Conservation (phyloP, 2,329 filamentous ascomycete genomes). For the Zymoseptoria tritici region DNA sequence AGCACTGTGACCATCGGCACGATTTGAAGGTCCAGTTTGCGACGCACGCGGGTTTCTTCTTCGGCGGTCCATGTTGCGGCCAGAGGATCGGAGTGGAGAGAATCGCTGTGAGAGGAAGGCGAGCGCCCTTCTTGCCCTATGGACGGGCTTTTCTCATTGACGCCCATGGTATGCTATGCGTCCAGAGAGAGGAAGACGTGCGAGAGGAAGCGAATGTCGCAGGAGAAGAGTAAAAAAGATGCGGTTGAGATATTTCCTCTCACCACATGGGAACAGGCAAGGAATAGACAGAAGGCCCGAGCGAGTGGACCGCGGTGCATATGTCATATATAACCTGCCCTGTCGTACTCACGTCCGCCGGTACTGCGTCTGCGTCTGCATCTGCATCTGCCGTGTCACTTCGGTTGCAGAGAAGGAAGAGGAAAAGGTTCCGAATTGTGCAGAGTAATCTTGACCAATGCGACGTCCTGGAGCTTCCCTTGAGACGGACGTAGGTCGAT, state of each 20-base stretch:
- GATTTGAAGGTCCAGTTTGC: constrained; percentile 49
- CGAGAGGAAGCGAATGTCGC: background rate
- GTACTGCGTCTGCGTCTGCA: no score
- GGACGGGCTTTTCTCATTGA: background rate
- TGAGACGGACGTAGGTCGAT: no score
- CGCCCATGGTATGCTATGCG: background rate
- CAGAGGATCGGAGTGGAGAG: background rate
- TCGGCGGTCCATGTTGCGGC: constrained; percentile 13
- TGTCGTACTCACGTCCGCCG: background rate
- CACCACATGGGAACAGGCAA: background rate
- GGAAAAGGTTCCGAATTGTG: no score
- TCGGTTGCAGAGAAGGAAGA: background rate
- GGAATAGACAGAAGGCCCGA: background rate
- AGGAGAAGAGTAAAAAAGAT: background rate
- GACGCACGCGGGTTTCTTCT: constrained; percentile 41
- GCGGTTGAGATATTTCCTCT: background rate
- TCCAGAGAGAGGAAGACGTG: background rate
- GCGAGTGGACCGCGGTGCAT: background rate
- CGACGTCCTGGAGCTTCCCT: background rate
- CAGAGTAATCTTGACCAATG: background rate
- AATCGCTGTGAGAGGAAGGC: background rate
- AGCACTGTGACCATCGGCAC: constrained; percentile 54
- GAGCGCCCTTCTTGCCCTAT: background rate
- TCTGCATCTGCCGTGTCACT: background rate
- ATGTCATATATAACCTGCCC: background rate